phyloP scores from a whole-genome alignment of 179 eudicot genomes.

The Silene coronaria region DNA sequence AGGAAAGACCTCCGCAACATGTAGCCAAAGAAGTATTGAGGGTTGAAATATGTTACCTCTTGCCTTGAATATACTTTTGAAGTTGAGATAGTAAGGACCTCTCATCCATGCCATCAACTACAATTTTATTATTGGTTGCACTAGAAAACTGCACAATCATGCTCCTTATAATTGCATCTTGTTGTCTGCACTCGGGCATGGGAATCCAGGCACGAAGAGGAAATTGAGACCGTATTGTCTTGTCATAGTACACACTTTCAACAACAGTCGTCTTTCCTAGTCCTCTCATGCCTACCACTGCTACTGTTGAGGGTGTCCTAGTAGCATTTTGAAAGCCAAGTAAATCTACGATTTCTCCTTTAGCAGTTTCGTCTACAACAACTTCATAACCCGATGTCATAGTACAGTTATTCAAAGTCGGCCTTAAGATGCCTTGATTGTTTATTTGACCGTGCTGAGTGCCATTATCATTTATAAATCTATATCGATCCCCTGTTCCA shows the following conservation, averaged over 20 bases:
- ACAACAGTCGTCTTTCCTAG: conserved; percentile 12
- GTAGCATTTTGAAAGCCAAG: background rate
- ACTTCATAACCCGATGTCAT: background rate
- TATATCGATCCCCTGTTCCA: background rate
- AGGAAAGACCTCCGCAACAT: too few relatives aligned
- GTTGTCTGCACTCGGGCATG: background rate
- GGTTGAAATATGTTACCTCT: conserved; percentile 9
- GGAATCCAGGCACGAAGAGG: conserved; percentile 13
- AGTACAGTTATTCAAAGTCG: background rate
- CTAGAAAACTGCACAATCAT: conserved; percentile 11
- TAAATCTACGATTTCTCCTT: background rate
- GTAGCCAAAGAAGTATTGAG: too few relatives aligned
- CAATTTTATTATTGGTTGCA: background rate
- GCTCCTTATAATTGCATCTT: conserved; percentile 1
- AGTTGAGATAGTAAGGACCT: background rate
- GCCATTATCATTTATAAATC: background rate
- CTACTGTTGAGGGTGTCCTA: background rate
- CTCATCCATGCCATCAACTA: background rate
- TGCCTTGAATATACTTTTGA: background rate
- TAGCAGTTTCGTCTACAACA: conserved; percentile 16
- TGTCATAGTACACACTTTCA: conserved; percentile 9
- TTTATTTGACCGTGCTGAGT: background rate
- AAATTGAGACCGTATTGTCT: background rate
- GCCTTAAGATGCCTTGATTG: background rate
- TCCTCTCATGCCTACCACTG: conserved; percentile 25